Conservation (phyloP, 2,329 filamentous ascomycete genomes). For the Neoscytalidium dimidiatum region DNA sequence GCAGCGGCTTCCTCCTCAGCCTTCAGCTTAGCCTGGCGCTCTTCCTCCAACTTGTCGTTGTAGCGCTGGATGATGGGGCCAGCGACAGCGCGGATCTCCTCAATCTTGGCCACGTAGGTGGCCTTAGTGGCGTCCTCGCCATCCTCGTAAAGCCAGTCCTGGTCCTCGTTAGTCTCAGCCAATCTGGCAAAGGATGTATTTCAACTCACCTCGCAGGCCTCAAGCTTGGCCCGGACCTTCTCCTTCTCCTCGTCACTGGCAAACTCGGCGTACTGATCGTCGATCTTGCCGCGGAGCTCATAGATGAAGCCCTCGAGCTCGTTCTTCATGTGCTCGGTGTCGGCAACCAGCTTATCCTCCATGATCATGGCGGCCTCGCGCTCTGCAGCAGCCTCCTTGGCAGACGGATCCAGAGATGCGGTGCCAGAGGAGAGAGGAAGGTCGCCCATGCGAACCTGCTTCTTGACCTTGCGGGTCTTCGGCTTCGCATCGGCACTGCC, state of each 20-base stretch:
- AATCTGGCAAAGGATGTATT: background rate
- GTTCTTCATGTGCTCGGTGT: constrained; percentile 99
- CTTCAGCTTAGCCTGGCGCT: constrained; percentile 71
- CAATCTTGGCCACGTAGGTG: constrained; percentile 90
- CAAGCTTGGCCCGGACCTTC: constrained; percentile 80
- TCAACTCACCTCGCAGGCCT: constrained; percentile 75
- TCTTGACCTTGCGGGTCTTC: constrained; percentile 96
- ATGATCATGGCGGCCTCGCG: constrained; percentile 89
- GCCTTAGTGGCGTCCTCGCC: constrained; percentile 94
- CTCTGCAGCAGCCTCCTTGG: constrained; percentile 72
- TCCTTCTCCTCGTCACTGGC: constrained; percentile 90
- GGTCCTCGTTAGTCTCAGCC: constrained; percentile 20
- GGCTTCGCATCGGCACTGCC: constrained; percentile 51
- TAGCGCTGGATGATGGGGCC: constrained; percentile 92
- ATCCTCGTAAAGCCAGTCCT: constrained; percentile 99
- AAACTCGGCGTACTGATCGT: constrained; percentile 87
- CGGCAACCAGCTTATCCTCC: constrained; percentile 97
- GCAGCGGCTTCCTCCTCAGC: constrained; percentile 66
- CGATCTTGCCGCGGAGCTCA: constrained; percentile 91
- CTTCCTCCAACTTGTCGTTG: constrained; percentile 89
- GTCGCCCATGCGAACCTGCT: constrained; percentile 97
- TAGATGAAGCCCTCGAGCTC: constrained; percentile 98
- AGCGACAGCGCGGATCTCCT: constrained; percentile 88
- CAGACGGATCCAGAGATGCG: constrained; percentile 69
- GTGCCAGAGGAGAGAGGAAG: constrained; percentile 84